Evolutionary conservation across 176 grass and related monocot genomes (phyloP), one percentile per base, ranked within the genome.

Genomic region (Ensete ventricosum): DNA sequence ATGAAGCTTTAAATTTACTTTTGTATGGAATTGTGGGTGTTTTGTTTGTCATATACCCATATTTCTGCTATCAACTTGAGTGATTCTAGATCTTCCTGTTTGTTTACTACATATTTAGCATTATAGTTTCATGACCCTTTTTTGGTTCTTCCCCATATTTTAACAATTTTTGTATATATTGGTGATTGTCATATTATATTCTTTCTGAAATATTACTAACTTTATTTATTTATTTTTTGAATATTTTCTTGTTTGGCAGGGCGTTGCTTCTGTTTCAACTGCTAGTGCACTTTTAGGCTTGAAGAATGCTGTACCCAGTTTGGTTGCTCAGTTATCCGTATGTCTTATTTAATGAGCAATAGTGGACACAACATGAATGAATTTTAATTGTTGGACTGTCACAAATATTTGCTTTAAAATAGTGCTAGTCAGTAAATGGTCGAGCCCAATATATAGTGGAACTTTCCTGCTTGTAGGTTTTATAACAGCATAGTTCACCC

Each of bases 201-300:
- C 20, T 20, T 21, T 14, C 17, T 71, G 48, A 51, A 52, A 20
- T 9, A 20, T 43, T 70, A 50, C 50, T 21, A 49, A 49, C 10
- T 51, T 70, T 16, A n/a, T n/a, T 49, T 23, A 52, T 2, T 52
- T 10, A 17, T 71, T 1, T 71, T 52, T 71, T 20, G 16, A 52
- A 75, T 75, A 23, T 72, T 52, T 85, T 88, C 55, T 76, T 93
- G 27, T 76, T 76, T 93, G 58, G 55, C 85, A 98, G 90, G 90
- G 94, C 75, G 79, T 83, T 85, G 50, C 76, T 83, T 69, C 86
- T 93, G 75, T 93, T 92, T 82, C 90, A 24, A 85, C 85, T 62
- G 54, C 77, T 53, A 87, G 25, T 75, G 67, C 86, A 26, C 86
- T 92, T 75, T 80, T 82, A 79, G 84, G 87, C 67, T 73, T 82